phyloP scores from a whole-genome alignment of 129 eudicot species.

The Flaveria linearis region DNA sequence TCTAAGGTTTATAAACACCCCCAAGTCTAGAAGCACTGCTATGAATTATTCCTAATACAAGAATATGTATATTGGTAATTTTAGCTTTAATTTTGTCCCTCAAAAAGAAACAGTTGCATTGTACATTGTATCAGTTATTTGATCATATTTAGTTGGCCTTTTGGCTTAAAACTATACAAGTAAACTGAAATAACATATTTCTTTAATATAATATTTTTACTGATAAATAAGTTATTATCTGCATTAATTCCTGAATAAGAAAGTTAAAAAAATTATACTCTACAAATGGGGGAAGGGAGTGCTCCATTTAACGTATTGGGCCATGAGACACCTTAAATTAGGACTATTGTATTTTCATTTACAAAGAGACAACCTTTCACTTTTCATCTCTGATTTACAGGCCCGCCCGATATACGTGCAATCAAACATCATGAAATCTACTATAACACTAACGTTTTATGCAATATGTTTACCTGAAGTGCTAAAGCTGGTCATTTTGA shows the following conservation, averaged over 20 bases:
- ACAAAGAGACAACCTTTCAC: conserved; percentile 9
- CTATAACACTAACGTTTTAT: not conserved
- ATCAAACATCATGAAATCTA: conserved; percentile 5
- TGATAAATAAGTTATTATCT: not conserved
- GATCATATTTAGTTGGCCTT: not conserved
- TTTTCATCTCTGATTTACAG: not conserved
- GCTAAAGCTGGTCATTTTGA: conserved; percentile 65
- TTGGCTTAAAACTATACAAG: not conserved
- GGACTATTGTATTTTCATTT: not conserved
- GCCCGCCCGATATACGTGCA: not conserved
- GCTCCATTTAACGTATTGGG: conserved; percentile 1
- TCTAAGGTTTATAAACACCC: not conserved
- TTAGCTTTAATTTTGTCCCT: not conserved
- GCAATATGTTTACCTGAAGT: conserved; percentile 65
- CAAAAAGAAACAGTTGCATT: not conserved
- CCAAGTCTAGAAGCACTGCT: not conserved
- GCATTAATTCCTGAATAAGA: not conserved
- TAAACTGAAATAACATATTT: not conserved
- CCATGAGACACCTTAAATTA: not conserved
- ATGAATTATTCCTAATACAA: not conserved
- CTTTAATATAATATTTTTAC: not conserved
- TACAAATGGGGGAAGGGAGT: not conserved
- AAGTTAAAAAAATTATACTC: not conserved
- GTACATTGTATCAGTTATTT: not conserved
- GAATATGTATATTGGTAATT: not conserved